A percentile compares a stretch with the other conserved stretches of the same genome.
Evolutionary conservation across 1,139 yeast genomes (phyloP).

Genomic region (Magnusiomyces suaveolens): DNA sequence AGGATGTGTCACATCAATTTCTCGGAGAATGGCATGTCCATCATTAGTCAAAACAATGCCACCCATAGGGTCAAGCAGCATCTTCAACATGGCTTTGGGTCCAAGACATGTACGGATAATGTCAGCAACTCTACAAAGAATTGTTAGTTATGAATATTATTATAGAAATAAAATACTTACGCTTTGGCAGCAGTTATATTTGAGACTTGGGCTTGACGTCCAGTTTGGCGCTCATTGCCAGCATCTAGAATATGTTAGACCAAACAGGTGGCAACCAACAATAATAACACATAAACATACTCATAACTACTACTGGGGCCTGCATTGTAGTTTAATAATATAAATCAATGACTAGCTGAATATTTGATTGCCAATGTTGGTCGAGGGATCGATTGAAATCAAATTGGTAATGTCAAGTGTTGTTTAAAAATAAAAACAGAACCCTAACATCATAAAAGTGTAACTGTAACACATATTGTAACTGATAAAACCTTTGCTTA

Average conservation of each 20-base stretch:
- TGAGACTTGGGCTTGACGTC: slow-evolving; percentile 93
- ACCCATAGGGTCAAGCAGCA: slow-evolving; percentile 78
- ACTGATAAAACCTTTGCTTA: background rate
- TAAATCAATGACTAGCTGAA: background rate
- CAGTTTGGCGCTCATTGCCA: slow-evolving; percentile 86
- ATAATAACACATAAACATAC: too few species aligned
- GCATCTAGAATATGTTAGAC: slow-evolving; percentile 41
- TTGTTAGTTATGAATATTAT: too few species aligned
- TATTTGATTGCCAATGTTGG: background rate
- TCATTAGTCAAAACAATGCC: slow-evolving; percentile 80
- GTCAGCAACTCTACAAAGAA: slow-evolving; percentile 53
- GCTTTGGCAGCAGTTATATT: slow-evolving; percentile 98
- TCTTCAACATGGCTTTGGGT: slow-evolving; percentile 97
- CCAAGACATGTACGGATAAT: slow-evolving; percentile 92
- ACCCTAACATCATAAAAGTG: too few species aligned
- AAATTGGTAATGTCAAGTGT: too few species aligned
- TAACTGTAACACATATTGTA: background rate
- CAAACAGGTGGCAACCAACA: background rate
- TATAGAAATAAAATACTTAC: slow-evolving; percentile 19
- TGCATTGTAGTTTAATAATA: slow-evolving; percentile 38
- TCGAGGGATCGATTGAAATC: too few species aligned
- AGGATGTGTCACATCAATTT: slow-evolving; percentile 93
- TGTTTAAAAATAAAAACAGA: too few species aligned
- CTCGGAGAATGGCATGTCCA: slow-evolving; percentile 92
- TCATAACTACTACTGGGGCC: slow-evolving; percentile 61